Evolutionary conservation across 2,329 filamentous ascomycete genomes (phyloP).

Genomic region (Cladosporium sp.): DNA sequence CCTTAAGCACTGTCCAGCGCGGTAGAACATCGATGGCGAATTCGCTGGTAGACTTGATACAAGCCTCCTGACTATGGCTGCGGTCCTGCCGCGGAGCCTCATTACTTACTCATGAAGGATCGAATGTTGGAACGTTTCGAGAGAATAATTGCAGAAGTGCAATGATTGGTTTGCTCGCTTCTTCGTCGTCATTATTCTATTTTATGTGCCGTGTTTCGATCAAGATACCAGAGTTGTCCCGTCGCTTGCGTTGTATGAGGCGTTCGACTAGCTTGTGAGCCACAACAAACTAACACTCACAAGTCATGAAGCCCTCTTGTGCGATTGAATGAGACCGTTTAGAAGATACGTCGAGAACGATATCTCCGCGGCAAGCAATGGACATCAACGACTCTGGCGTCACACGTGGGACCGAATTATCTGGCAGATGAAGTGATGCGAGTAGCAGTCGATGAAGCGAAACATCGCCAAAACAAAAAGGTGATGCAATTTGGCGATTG

Average conservation of each 20-base stretch:
- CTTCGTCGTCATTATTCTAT: not conserved
- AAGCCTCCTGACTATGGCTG: not conserved
- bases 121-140: not conserved
- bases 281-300: not conserved
- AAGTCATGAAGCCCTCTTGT: not conserved
- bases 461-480: not conserved
- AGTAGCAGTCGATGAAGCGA: not conserved
- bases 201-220: not conserved
- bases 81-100: not conserved
- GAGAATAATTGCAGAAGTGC: not conserved
- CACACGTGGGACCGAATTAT: not conserved
- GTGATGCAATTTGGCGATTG: not conserved
- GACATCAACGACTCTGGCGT: not conserved
- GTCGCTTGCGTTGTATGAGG: not conserved
- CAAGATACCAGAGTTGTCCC: not conserved
- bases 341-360: not conserved
- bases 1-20: slow-evolving; percentile 1
- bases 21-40: not conserved
- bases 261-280: not conserved
- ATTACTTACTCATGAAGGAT: not conserved
- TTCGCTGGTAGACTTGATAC: not conserved
- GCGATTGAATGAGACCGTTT: not conserved
- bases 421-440: not conserved
- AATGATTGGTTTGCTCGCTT: slow-evolving; percentile 2
- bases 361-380: not conserved